A percentile compares a stretch with the other conserved stretches of the same genome.
Evolutionary conservation across 768 basidiomycete genomes (phyloP).

Genomic region (Collybiopsis confluens): DNA sequence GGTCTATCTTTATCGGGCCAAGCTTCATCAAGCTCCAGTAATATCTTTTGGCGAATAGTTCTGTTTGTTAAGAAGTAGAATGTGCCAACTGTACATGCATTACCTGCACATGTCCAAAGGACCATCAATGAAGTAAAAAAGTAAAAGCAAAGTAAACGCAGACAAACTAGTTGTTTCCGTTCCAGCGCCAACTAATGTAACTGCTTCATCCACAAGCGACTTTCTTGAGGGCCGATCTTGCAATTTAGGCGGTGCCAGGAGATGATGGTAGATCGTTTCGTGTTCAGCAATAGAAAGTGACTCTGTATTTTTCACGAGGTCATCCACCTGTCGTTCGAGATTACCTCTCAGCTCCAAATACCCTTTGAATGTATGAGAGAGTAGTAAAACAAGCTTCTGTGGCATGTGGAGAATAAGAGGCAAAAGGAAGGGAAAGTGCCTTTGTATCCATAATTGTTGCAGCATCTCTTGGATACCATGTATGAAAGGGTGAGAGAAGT

Average conservation of each 20-base stretch:
- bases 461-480: slow-evolving; percentile 25
- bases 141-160: no score
- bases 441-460: slow-evolving; percentile 26
- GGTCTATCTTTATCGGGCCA: slow-evolving; percentile 29
- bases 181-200: slow-evolving; percentile 34
- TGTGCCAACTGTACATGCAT: slow-evolving; percentile 33
- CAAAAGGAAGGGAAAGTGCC: slow-evolving; percentile 26
- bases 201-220: slow-evolving; percentile 27
- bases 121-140: no score
- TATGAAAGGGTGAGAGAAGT: slow-evolving; percentile 31
- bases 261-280: slow-evolving; percentile 19
- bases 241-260: slow-evolving; percentile 14
- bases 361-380: slow-evolving; percentile 9
- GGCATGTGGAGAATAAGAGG: slow-evolving; percentile 12
- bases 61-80: slow-evolving; percentile 32
- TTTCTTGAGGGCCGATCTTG: slow-evolving; percentile 9
- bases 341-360: slow-evolving; percentile 10
- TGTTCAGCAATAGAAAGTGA: slow-evolving; percentile 10
- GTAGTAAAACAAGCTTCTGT: slow-evolving; percentile 4
- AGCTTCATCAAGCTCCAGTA: slow-evolving; percentile 28
- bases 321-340: slow-evolving; percentile 14
- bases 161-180: slow-evolving; percentile 24
- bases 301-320: slow-evolving; percentile 10
- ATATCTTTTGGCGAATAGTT: slow-evolving; percentile 21
- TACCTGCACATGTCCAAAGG: slow-evolving; percentile 21